Conservation (phyloP, 352 stramenopile species). For the Pythium biforme region DNA sequence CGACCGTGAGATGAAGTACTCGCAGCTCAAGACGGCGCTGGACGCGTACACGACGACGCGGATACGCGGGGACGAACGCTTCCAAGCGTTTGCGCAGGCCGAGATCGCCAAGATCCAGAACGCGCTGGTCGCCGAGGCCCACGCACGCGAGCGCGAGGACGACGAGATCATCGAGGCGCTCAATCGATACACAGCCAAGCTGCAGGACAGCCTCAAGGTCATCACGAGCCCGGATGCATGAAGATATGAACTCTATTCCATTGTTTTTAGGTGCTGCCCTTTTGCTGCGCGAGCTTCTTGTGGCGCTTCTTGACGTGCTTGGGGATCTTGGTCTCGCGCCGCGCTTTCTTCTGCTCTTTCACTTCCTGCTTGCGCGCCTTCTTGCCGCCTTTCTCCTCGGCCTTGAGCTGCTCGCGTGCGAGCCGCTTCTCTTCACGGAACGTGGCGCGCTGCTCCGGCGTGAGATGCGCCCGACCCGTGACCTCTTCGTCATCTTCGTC, state of each 20-base stretch:
- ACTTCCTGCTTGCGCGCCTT: constrained; percentile 96
- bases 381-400: constrained; percentile 64
- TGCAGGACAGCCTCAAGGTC: constrained; percentile 92
- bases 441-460: constrained; percentile 80
- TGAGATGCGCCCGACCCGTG: constrained; percentile 43
- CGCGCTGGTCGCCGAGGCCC: constrained; percentile 61
- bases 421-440: constrained; percentile 83
- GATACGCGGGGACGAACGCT: constrained; percentile 75
- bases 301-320: constrained; percentile 99
- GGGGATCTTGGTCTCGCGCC: constrained; percentile 96
- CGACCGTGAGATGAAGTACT: constrained; percentile 69
- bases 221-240: constrained; percentile 84
- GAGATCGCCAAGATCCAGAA: constrained; percentile 82
- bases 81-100: constrained; percentile 65
- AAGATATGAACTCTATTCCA: neutral
- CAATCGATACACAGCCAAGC: constrained; percentile 91
- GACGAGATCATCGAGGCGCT: constrained; percentile 93
- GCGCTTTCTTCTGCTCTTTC: constrained; percentile 93
- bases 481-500: constrained; percentile 50
- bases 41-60: constrained; percentile 70
- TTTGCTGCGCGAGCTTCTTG: constrained; percentile 94
- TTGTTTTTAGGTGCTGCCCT: too few species aligned
- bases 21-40: constrained; percentile 63
- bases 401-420: constrained; percentile 54
- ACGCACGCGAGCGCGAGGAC: constrained; percentile 89